Evolutionary conservation across 148 eudicot genomes (phyloP), one percentile per base, ranked within the genome.

Genomic region (Cornus florida): DNA sequence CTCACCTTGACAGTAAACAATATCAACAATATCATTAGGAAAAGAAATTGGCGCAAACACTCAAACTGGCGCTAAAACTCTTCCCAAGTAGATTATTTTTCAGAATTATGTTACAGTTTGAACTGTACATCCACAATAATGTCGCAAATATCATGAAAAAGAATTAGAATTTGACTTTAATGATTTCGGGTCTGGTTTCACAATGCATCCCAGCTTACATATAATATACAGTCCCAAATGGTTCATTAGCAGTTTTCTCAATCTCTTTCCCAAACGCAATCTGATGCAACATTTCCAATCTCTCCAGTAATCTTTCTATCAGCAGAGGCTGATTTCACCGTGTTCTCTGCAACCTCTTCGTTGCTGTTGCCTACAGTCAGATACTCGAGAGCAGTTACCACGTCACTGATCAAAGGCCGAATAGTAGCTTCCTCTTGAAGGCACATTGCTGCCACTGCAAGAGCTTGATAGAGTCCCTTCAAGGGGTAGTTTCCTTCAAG

Each of bases 361-460:
- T 85, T 80, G 39, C 68, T 79, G 67, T 82, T 80, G n/a, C 70
- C 82, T 8, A 75, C 60, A 22, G 83, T 80, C 48, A 95, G 78
- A 77, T 68, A 95, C 75, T 83, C 92, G 10, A 95, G 89, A 50
- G 97, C 97, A 53, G 83, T 86, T 1, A 95, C 97, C 5, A 93
- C 96, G 5, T 95, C 97, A 67, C 92, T 85, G 43, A 95, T 93
- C 70, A 77, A 76, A 35, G 98, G 98, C 70, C 98, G 84, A 24
- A 83, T 82, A 8, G 50, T 12, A 13, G 94, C 92, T 68, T 95
- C 98, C 70, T 95, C 92, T 82, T 91, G 96, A 10, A 95, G 91
- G 74, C 98, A 95, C 98, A 95, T 95, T 10, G 97, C 97, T 8
- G 98, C 96, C 11, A 95, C 82, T 35, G 94, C 98, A 57, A 95